Evolutionary conservation across 169 alveolate species (phyloP).

Genomic region (Cryptosporidium ubiquitum): DNA sequence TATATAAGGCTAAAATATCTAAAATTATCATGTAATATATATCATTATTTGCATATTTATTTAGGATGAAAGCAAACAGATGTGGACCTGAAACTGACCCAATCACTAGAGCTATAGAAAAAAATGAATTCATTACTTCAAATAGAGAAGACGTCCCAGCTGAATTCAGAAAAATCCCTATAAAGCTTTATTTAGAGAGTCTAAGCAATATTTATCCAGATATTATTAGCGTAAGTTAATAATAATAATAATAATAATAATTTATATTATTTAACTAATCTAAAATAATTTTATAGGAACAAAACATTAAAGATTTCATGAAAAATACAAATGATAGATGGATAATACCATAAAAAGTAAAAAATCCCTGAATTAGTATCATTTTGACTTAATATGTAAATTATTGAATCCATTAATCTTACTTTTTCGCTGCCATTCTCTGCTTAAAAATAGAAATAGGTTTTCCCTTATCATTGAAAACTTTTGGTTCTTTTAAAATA

Average conservation of each 20-base stretch:
- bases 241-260: not conserved
- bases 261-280: not conserved
- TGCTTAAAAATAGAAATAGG: slow-evolving; percentile 49
- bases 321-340: slow-evolving; percentile 40
- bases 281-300: slow-evolving; percentile 18
- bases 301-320: slow-evolving; percentile 62
- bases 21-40: not conserved
- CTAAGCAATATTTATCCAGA: slow-evolving; percentile 36
- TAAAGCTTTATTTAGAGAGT: slow-evolving; percentile 55
- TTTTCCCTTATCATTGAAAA: not conserved
- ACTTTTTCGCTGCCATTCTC: slow-evolving; percentile 32
- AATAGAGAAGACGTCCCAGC: slow-evolving; percentile 48
- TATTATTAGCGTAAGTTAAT: slow-evolving; percentile 56
- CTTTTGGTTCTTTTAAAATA: not conserved
- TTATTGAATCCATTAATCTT: not conserved
- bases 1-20: not conserved
- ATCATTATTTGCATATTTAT: not conserved
- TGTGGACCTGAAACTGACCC: slow-evolving; percentile 76
- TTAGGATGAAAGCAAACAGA: slow-evolving; percentile 54
- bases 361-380: slow-evolving; percentile 5
- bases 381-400: not conserved
- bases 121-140: slow-evolving; percentile 40
- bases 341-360: slow-evolving; percentile 45
- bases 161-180: slow-evolving; percentile 40
- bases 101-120: slow-evolving; percentile 51